phyloP scores from a whole-genome alignment of 768 basidiomycete species.

The Clavaria fumosa region DNA sequence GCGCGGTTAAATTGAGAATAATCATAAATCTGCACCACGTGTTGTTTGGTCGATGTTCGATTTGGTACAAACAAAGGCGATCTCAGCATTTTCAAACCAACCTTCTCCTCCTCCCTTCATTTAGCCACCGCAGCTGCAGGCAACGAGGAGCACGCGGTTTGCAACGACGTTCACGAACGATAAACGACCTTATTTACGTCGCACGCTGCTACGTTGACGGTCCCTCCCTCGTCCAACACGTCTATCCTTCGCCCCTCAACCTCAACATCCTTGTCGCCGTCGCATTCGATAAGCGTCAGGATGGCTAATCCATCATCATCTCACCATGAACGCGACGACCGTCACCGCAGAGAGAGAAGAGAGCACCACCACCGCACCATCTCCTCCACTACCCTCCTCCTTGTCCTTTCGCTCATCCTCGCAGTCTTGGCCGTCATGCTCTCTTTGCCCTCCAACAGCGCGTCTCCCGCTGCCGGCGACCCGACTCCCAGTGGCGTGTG shows the following conservation, averaged over 20 bases:
- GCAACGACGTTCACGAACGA: background rate
- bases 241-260: constrained; percentile 47
- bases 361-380: constrained; percentile 74
- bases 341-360: constrained; percentile 38
- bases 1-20: no score
- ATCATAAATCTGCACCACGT: no score
- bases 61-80: no score
- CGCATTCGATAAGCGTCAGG: constrained; percentile 36
- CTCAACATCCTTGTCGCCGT: constrained; percentile 65
- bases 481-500: constrained; percentile 38
- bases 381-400: constrained; percentile 76
- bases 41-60: no score
- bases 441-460: constrained; percentile 50
- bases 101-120: constrained; percentile 1
- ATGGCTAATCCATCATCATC: constrained; percentile 85
- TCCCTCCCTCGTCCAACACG: constrained; percentile 36
- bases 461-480: constrained; percentile 16
- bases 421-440: constrained; percentile 88
- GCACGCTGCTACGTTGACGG: constrained; percentile 4
- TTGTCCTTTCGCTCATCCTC: constrained; percentile 72
- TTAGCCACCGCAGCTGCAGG: background rate
- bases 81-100: constrained; percentile 3
- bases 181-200: background rate
- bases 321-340: constrained; percentile 53
- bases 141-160: background rate